Conservation (phyloP, 2,329 filamentous ascomycete species). For the Pseudopyricularia javanii region DNA sequence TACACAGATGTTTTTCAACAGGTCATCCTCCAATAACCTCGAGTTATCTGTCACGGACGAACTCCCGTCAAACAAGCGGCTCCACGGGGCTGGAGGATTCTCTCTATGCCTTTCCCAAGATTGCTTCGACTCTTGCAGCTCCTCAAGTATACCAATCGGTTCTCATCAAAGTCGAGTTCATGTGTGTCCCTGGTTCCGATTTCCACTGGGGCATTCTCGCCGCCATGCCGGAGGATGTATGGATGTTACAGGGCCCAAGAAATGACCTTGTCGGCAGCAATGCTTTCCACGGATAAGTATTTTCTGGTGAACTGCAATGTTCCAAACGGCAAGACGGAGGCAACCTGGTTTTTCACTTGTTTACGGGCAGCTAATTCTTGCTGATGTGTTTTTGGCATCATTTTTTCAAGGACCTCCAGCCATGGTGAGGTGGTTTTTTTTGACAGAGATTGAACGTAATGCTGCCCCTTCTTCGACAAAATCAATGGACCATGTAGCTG, state of each 20-base stretch:
- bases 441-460: too few species aligned
- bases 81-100: neutral
- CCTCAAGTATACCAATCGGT: neutral
- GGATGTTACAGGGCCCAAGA: neutral
- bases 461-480: too few species aligned
- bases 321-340: too few species aligned
- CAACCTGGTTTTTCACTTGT: too few species aligned
- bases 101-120: neutral
- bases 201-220: neutral
- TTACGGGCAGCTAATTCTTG: too few species aligned
- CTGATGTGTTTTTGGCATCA: too few species aligned
- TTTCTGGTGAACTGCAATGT: too few species aligned
- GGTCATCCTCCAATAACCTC: neutral
- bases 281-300: too few species aligned
- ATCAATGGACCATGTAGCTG: too few species aligned
- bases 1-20: neutral
- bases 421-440: too few species aligned
- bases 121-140: neutral
- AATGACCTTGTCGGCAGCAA: too few species aligned
- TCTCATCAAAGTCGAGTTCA: neutral
- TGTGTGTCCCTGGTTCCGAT: neutral
- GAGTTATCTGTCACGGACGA: neutral
- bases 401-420: too few species aligned
- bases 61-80: neutral
- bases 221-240: neutral